Evolutionary conservation across 208 protist species (phyloP).

Genomic region (Phytomonas sp.): DNA sequence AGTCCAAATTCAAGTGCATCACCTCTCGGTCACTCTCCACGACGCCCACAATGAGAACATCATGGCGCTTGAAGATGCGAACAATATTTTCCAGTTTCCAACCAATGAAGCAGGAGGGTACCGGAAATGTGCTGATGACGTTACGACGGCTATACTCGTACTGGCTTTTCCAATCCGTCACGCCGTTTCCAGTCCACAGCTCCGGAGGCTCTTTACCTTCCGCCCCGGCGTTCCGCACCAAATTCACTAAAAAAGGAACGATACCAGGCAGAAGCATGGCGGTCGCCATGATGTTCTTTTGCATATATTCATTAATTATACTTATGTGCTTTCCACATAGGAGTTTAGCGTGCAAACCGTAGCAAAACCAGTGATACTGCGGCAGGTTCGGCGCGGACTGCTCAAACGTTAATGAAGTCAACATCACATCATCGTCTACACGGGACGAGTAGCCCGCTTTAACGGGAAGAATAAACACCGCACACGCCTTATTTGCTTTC

Average conservation of each 20-base stretch:
- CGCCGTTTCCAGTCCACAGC: conserved; percentile 40
- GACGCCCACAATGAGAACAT: conserved; percentile 69
- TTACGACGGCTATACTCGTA: conserved; percentile 80
- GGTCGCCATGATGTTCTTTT: conserved; percentile 75
- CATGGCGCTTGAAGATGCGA: conserved; percentile 41
- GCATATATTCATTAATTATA: conserved; percentile 77
- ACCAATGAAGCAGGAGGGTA: conserved; percentile 53
- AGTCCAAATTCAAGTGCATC: conserved; percentile 60
- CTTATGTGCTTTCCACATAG: conserved; percentile 43
- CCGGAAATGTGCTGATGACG: conserved; percentile 50
- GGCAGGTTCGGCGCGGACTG: conserved; percentile 54
- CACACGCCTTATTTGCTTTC: conserved; percentile 48
- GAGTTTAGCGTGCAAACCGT: conserved; percentile 66
- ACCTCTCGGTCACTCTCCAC: conserved; percentile 38
- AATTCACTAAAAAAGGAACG: conserved; percentile 79
- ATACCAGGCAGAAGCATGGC: conserved; percentile 76
- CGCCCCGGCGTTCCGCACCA: conserved; percentile 62
- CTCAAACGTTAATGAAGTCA: conserved; percentile 74
- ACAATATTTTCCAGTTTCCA: conserved; percentile 31
- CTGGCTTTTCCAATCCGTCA: conserved; percentile 65
- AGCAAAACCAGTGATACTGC: conserved; percentile 78
- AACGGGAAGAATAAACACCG: conserved; percentile 66
- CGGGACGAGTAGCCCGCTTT: conserved; percentile 58
- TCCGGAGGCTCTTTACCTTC: conserved; percentile 33
- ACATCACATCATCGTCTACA: conserved; percentile 81